A percentile compares a stretch with the other conserved stretches of the same genome.
Conservation (phyloP, 495 filamentous ascomycete species). For the Lasiosphaeria ovina region DNA sequence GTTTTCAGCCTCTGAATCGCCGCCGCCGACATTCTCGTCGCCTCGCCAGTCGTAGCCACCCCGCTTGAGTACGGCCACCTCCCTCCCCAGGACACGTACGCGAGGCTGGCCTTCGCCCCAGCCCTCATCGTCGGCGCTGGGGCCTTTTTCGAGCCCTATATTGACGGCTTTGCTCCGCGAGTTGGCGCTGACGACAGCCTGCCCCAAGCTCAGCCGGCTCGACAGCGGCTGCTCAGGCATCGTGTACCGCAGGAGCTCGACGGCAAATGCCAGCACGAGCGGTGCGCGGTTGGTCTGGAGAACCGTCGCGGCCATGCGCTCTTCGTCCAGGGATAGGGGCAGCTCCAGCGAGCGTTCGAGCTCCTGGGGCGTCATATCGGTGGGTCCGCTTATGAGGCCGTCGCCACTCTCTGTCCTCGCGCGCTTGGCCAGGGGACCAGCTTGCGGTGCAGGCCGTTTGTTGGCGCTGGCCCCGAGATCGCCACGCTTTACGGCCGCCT, state of each 20-base stretch:
- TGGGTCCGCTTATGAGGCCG: slow-evolving; percentile 32
- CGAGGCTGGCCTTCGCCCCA: slow-evolving; percentile 74
- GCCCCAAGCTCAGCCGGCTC: slow-evolving; percentile 72
- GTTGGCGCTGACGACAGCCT: slow-evolving; percentile 77
- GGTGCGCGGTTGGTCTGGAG: slow-evolving; percentile 77
- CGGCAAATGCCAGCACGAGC: slow-evolving; percentile 75
- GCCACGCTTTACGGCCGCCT: slow-evolving; percentile 55
- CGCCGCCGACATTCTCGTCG: slow-evolving; percentile 30
- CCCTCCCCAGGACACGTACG: slow-evolving; percentile 66
- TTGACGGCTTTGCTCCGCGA: slow-evolving; percentile 71
- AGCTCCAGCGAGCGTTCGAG: slow-evolving; percentile 65
- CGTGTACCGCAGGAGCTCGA: slow-evolving; percentile 68
- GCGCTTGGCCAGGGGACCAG: slow-evolving; percentile 39
- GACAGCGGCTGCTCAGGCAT: slow-evolving; percentile 84
- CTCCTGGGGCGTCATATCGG: slow-evolving; percentile 55
- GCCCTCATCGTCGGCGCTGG: slow-evolving; percentile 65
- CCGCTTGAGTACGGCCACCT: slow-evolving; percentile 70
- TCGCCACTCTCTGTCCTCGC: slow-evolving; percentile 33
- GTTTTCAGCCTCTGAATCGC: slow-evolving; percentile 19
- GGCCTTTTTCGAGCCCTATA: slow-evolving; percentile 66
- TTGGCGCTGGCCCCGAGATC: slow-evolving; percentile 18
- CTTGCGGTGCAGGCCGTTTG: slow-evolving; percentile 38
- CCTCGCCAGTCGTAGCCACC: slow-evolving; percentile 70
- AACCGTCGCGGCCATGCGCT: slow-evolving; percentile 53
- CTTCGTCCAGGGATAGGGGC: slow-evolving; percentile 56